Conservation (phyloP, 1,284 basidiomycete species). For the Ustilago bromivora region DNA sequence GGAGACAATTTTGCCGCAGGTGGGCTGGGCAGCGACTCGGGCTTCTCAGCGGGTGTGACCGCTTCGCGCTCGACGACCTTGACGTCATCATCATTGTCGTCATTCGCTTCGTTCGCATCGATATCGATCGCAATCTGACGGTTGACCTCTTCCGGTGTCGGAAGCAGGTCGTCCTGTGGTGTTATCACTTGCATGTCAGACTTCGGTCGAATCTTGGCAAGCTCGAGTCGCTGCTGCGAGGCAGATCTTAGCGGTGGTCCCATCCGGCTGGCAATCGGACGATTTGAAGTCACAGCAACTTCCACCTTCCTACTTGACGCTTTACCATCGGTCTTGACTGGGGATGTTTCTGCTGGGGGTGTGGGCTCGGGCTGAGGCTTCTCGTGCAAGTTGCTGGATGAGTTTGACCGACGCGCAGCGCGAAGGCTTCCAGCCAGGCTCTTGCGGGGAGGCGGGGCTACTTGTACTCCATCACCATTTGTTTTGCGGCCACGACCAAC, state of each 20-base stretch:
- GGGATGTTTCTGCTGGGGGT: conserved; percentile 5
- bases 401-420: conserved; percentile 36
- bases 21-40: not conserved
- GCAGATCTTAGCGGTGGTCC: conserved; percentile 41
- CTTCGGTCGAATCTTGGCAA: conserved; percentile 13
- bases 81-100: conserved; percentile 21
- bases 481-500: conserved; percentile 21
- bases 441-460: conserved; percentile 35
- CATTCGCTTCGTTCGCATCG: conserved; percentile 8
- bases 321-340: not conserved
- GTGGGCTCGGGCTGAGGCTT: conserved; percentile 9
- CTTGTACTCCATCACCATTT: not conserved
- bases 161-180: conserved; percentile 27
- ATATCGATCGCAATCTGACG: conserved; percentile 27
- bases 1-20: not conserved
- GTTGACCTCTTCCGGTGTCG: conserved; percentile 44
- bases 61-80: conserved; percentile 12
- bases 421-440: conserved; percentile 45
- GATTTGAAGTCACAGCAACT: not conserved
- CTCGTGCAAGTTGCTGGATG: conserved; percentile 21
- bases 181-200: not conserved
- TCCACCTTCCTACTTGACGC: not conserved
- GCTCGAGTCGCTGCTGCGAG: conserved; percentile 39
- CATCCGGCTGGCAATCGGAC: conserved; percentile 18
- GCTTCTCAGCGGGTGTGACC: not conserved